phyloP scores from a whole-genome alignment of 1,284 basidiomycete species.

The Austroboletus novae-zelandiae region DNA sequence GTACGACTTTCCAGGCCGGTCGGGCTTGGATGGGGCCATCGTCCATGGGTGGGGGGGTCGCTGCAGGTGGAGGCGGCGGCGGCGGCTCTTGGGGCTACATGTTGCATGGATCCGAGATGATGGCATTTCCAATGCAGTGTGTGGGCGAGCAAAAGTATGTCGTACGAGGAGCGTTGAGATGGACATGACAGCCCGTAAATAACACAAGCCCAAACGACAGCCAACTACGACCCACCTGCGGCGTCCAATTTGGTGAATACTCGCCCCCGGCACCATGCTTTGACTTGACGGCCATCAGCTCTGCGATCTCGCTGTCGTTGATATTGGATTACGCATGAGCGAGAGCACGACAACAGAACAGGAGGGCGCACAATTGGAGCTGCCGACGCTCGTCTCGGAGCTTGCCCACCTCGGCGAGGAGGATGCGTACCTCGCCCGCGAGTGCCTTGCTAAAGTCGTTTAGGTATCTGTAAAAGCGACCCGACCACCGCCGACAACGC shows the following conservation, averaged over 20 bases:
- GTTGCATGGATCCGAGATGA: background rate
- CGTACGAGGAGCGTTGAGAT: background rate
- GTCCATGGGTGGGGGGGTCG: conserved; percentile 35
- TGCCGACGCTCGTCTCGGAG: conserved; percentile 68
- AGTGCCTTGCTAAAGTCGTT: conserved; percentile 69
- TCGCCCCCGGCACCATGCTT: conserved; percentile 71
- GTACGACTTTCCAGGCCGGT: conserved; percentile 69
- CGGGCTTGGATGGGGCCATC: conserved; percentile 49
- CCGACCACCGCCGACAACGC: background rate
- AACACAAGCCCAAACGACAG: background rate
- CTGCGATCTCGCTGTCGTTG: conserved; percentile 62
- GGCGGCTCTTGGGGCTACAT: conserved; percentile 33
- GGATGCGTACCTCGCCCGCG: conserved; percentile 56
- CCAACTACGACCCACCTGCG: conserved; percentile 41
- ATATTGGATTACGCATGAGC: background rate
- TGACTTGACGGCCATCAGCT: conserved; percentile 71
- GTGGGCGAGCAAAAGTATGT: no score
- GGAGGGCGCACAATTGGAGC: conserved; percentile 59
- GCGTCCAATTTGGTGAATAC: conserved; percentile 64
- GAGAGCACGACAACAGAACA: background rate
- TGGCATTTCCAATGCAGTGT: background rate
- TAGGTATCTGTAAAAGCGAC: conserved; percentile 46
- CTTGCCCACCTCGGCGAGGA: conserved; percentile 71
- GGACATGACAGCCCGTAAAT: conserved; percentile 3
- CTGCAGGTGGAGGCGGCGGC: conserved; percentile 34